phyloP scores from a whole-genome alignment of 306 rosid genomes.

The Rosa multiflora region DNA sequence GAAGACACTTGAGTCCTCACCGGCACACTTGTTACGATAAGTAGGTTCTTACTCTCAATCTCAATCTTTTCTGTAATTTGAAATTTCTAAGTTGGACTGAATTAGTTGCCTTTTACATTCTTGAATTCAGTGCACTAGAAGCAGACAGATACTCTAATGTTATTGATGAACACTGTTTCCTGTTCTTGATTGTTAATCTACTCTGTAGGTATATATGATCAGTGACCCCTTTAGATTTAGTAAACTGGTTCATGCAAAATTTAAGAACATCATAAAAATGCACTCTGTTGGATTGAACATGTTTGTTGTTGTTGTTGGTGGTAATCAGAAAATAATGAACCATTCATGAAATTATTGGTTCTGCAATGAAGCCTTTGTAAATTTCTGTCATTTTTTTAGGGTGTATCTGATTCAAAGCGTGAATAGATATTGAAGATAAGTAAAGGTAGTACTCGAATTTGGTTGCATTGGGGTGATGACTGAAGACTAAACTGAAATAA shows the following conservation, averaged over 20 bases:
- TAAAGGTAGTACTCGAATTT: background rate
- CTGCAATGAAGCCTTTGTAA: background rate
- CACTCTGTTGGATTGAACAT: background rate
- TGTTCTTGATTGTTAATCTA: background rate
- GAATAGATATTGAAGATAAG: background rate
- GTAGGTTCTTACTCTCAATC: too few relatives aligned
- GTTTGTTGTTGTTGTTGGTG: background rate
- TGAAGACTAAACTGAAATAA: background rate
- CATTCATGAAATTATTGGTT: background rate
- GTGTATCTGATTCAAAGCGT: background rate
- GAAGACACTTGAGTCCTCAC: too few relatives aligned
- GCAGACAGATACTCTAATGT: background rate
- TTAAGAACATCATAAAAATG: background rate
- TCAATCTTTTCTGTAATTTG: background rate
- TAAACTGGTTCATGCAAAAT: background rate
- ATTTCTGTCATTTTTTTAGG: too few relatives aligned
- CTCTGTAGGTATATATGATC: background rate
- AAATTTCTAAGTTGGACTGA: background rate
- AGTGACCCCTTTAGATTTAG: background rate
- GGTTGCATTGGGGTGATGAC: background rate
- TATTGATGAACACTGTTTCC: background rate
- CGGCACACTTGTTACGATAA: too few relatives aligned
- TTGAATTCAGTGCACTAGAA: background rate
- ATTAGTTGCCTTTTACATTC: background rate
- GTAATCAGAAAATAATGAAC: background rate